A percentile compares a stretch with the other conserved stretches of the same genome.
Evolutionary conservation across 2,329 filamentous ascomycete genomes (phyloP).

Genomic region (Trichoderma koningiopsis): DNA sequence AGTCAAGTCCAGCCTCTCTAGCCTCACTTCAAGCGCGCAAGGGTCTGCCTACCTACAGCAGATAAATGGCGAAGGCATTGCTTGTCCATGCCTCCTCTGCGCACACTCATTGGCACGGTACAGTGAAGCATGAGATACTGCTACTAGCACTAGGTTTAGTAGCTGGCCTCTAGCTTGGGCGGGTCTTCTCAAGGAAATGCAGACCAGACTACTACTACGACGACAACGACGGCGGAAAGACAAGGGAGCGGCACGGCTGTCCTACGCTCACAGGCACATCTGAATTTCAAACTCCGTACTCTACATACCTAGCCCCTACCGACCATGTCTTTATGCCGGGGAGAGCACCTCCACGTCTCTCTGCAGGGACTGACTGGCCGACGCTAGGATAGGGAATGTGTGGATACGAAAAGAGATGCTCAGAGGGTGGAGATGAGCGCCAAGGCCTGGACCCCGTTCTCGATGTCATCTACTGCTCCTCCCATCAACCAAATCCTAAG

Average conservation of each 20-base stretch:
- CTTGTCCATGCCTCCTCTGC: background rate
- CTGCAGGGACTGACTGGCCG: constrained; percentile 27
- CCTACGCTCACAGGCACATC: constrained; percentile 8
- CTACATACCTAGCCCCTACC: constrained; percentile 9
- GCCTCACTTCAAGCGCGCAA: constrained; percentile 14
- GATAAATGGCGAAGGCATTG: background rate
- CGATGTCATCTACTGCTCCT: constrained; percentile 26
- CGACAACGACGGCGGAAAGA: background rate
- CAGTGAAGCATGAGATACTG: background rate
- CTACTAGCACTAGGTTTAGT: background rate
- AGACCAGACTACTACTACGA: background rate
- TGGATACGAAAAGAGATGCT: constrained; percentile 10
- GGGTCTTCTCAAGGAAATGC: background rate
- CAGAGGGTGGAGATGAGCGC: constrained; percentile 25
- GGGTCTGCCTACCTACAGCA: background rate
- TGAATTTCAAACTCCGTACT: constrained; percentile 5
- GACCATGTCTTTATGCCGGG: constrained; percentile 21
- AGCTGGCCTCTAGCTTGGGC: background rate
- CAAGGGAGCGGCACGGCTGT: constrained; percentile 8
- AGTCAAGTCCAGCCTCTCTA: constrained; percentile 11
- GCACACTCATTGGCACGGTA: background rate
- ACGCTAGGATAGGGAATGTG: constrained; percentile 26
- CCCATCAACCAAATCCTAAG: constrained; percentile 25
- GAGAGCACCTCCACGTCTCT: constrained; percentile 25
- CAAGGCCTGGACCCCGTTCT: constrained; percentile 26